Evolutionary conservation across 257 asterid species (phyloP).

Genomic region (Penstemon barbatus): DNA sequence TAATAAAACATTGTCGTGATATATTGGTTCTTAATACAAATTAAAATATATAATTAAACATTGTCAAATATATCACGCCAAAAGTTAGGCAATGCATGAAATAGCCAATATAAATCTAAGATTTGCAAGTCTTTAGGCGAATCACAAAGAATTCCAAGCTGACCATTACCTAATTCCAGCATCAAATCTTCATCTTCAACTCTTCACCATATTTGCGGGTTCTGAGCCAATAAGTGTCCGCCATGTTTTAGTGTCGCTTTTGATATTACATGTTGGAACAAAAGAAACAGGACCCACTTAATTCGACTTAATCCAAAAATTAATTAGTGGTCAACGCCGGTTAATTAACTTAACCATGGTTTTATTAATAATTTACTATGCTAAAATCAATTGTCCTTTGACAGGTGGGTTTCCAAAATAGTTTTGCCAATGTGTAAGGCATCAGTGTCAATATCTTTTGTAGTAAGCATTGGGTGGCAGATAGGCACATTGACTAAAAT

Average conservation of each 20-base stretch:
- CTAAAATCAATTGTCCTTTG: constrained; percentile 11
- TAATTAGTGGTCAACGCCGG: constrained; percentile 46
- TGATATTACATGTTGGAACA: constrained; percentile 53
- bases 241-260: constrained; percentile 46
- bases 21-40: too few relatives aligned
- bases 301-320: constrained; percentile 32
- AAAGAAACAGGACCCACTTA: constrained; percentile 50
- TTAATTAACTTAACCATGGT: constrained; percentile 43
- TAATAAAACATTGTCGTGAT: constrained; percentile 4
- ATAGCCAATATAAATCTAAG: constrained; percentile 35
- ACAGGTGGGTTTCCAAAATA: neutral
- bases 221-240: constrained; percentile 14
- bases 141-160: constrained; percentile 33
- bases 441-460: constrained; percentile 36
- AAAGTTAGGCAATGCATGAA: constrained; percentile 39
- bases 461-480: constrained; percentile 28
- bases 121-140: constrained; percentile 38
- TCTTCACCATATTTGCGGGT: constrained; percentile 27
- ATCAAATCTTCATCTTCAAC: neutral
- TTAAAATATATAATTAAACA: neutral
- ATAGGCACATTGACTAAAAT: constrained; percentile 33
- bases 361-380: constrained; percentile 12
- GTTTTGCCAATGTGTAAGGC: constrained; percentile 22
- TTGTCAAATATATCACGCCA: constrained; percentile 19
- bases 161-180: constrained; percentile 45